Percentiles rank a stretch among this genome's conserved stretches.
phyloP scores from a whole-genome alignment of 192 early-diverging fungal genomes.

The Funneliformis geosporum region DNA sequence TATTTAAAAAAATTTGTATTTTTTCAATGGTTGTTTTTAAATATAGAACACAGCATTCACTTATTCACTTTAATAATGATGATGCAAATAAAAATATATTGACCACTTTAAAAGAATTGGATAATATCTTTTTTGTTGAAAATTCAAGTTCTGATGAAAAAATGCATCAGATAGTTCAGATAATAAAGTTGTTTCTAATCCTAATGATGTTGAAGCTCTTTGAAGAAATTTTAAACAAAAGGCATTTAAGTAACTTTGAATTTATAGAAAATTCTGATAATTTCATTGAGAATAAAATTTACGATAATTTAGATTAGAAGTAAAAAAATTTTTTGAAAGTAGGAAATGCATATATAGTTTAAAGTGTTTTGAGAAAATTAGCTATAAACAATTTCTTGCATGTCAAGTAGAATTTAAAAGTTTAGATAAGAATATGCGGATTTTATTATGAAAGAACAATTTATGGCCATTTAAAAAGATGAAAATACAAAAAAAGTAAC shows the following conservation, averaged over 20 bases:
- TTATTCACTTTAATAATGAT: no score
- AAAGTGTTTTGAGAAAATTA: neutral
- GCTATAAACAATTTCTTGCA: neutral
- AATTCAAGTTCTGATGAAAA: neutral
- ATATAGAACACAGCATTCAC: no score
- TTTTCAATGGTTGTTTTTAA: no score
- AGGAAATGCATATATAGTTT: neutral
- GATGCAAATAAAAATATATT: no score
- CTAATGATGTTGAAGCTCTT: neutral
- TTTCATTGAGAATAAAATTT: neutral
- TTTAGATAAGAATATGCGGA: neutral
- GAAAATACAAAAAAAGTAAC: neutral
- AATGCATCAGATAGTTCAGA: neutral
- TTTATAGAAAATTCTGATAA: neutral
- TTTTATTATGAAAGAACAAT: neutral
- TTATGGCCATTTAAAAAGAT: neutral
- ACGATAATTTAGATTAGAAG: neutral
- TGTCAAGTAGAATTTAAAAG: neutral
- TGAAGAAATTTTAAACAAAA: neutral
- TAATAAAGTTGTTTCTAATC: neutral
- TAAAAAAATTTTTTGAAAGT: neutral
- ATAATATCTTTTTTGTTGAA: no score
- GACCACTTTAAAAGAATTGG: no score
- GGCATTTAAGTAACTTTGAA: neutral
- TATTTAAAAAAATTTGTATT: no score